phyloP scores from a whole-genome alignment of 441 rosid genomes.

The Cnidoscolus chayamansa region DNA sequence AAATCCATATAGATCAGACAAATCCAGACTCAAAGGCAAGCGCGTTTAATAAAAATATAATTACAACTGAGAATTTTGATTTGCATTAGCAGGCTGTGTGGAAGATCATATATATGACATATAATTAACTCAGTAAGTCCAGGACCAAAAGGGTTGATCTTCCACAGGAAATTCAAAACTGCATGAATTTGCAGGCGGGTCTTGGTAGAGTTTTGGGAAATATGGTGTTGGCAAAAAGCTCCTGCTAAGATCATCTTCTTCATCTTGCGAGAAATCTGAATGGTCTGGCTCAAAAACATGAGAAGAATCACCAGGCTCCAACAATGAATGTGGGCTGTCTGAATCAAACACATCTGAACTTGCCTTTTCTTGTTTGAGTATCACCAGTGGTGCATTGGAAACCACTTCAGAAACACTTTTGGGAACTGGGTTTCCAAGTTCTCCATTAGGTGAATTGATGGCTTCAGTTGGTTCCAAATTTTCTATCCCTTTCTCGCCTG shows the following conservation, averaged over 20 bases:
- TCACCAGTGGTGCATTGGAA: conserved; percentile 8
- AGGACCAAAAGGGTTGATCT: conserved; percentile 52
- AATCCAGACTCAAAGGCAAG: too few relatives aligned
- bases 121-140: conserved; percentile 30
- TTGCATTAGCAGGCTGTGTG: background rate
- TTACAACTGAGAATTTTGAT: conserved; percentile 19
- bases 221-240: conserved; percentile 29
- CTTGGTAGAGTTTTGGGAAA: conserved; percentile 27
- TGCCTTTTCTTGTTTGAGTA: conserved; percentile 39
- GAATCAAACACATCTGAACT: conserved; percentile 41
- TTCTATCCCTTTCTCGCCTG: conserved; percentile 22
- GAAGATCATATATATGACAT: background rate
- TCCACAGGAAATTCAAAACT: conserved; percentile 41
- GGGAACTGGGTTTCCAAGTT: conserved; percentile 16
- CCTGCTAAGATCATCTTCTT: conserved; percentile 38
- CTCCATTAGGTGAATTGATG: conserved; percentile 17
- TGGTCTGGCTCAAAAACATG: conserved; percentile 37
- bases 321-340: conserved; percentile 36
- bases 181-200: conserved; percentile 32
- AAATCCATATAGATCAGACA: too few relatives aligned
- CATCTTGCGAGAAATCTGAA: conserved; percentile 45
- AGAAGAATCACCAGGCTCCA: conserved; percentile 43
- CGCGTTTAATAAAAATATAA: background rate
- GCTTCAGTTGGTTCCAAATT: conserved; percentile 18
- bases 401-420: conserved; percentile 7